Base-by-base conservation (phyloP, 2,329 filamentous ascomycete species). In the Sporothrix variecibatus region DNA sequence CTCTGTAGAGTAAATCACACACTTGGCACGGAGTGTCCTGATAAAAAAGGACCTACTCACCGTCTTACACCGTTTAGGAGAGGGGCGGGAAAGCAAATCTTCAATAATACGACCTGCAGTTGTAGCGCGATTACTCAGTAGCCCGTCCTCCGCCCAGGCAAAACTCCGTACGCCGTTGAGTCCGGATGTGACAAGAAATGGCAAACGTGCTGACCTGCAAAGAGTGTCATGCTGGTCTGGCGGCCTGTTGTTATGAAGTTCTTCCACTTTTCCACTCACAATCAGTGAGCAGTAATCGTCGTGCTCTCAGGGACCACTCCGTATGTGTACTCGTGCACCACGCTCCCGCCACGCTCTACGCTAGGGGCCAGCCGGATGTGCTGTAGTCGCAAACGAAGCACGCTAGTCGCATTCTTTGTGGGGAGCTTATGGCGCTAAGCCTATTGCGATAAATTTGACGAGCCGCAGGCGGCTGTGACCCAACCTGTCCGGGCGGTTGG, bases 371-470 rank as follows among this genome's bases (percentile, higher is more conserved):
- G 56, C 53, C 53, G 5, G 23, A 23, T 23, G 9, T 58, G 31
- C 31, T 34, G 38, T 65, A 9, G 34, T 15, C 23, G 38, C 64
- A 38, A 53, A 38, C 34, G 28, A 38, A 53, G 26, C 67, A 38
- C 46, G 20, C 31, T 23, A 62, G 70, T 72, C 40, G 28, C 69
- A 34, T 64, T 28, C 58, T 34, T 64, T 70, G 53, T 73, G 60
- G 60, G 60, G 73, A 68, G 34, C 49, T 40, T 34, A 5, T 20
- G 20, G 58, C 81, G 79, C 82, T 83, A 83, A 80, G 78, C 81
- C 71, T 78, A 79, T 82, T 81, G 77, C 79, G 81, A 81, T 79
- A 83, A 82, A 77, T 81, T 83, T 82, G 79, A 82, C 82, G 82
- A 83, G 77, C 74, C 34, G 73, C 72, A 73, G 77, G 23, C 73